These are phyloP conservation scores for Pythium aristosporum DNA, from an alignment of 352 stramenopile species.

Conservation along the genomic window DNA sequence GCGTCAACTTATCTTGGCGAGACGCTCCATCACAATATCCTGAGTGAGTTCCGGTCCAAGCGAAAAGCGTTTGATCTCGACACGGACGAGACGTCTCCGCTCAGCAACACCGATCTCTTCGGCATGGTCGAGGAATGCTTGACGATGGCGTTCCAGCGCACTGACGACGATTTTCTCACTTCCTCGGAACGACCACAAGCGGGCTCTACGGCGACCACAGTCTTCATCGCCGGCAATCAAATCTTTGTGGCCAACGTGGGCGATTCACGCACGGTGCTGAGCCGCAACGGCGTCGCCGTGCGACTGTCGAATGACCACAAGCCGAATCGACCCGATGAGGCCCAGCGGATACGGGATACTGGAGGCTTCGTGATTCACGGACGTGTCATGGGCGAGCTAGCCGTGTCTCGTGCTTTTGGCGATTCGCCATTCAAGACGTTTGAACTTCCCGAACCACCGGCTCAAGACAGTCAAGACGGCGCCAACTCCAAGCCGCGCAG, in stretches of 20 bases:
- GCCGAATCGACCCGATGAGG: constrained; percentile 91
- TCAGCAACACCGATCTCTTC: constrained; percentile 9
- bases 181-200: constrained; percentile 66
- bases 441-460: constrained; percentile 52
- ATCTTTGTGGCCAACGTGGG: constrained; percentile 97
- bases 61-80: constrained; percentile 47
- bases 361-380: constrained; percentile 89
- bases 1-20: constrained; percentile 90
- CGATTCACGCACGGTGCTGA: constrained; percentile 94
- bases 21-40: constrained; percentile 66
- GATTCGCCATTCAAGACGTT: constrained; percentile 97
- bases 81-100: constrained; percentile 34
- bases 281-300: constrained; percentile 79
- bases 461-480: constrained; percentile 18
- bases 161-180: constrained; percentile 70
- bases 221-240: constrained; percentile 90
- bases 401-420: constrained; percentile 78
- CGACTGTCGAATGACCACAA: constrained; percentile 97
- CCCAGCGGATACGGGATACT: constrained; percentile 93
- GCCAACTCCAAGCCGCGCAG: constrained; percentile 51
- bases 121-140: constrained; percentile 48
- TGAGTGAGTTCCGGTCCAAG: constrained; percentile 49
- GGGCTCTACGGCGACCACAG: constrained; percentile 94
- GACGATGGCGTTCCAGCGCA: constrained; percentile 57
- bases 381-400: constrained; percentile 93